Base-by-base conservation (phyloP, 495 filamentous ascomycete species). In the Neurospora tetrasperma region DNA sequence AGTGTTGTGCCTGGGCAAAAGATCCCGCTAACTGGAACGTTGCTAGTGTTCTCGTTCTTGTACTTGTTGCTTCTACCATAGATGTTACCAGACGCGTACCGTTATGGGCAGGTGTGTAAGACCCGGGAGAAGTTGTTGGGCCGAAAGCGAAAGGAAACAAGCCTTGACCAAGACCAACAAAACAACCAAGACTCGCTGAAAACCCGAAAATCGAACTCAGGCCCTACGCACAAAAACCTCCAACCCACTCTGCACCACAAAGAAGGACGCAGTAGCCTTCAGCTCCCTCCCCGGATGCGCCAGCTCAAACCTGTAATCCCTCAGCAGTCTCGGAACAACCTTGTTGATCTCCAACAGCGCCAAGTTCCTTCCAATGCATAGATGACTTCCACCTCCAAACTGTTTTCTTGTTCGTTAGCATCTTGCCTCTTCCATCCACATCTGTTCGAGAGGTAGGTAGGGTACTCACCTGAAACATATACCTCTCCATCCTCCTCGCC, bases 311-410 rank as follows among this genome's bases (percentile, higher is more conserved):
- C 85, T 78, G 74, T 85, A 89, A 73, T 86, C 83, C 23, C 84
- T 80, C 72, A 87, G 74, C 18, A 87, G 78, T 44, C 82, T 78
- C 10, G 86, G 84, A 14, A 88, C 75, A 35, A 88, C 84, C 80
- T 88, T 89, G 74, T 85, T 87, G 71, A 89, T 85, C 79, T 89
- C 86, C 31, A 89, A 76, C n/a, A 86, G 78, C 6, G 83, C 86
- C 8, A 89, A 76, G 75, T 88, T 87, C 42, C 85, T 82, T 8
- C 87, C 87, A 70, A 88, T 88, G 75, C 87, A 89, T 1, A 86
- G 73, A 70, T 87, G 86, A 31, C 81, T 83, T 4, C 87, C 87
- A 16, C 82, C 86, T 4, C 86, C 86, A 62, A 89, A 89, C 76
- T 86, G 70, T 41, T 35, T 35, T 27, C 7, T 14, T 14, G 20